Base-by-base conservation (phyloP, 805 yeast species). In the Candida sithepensis region DNA sequence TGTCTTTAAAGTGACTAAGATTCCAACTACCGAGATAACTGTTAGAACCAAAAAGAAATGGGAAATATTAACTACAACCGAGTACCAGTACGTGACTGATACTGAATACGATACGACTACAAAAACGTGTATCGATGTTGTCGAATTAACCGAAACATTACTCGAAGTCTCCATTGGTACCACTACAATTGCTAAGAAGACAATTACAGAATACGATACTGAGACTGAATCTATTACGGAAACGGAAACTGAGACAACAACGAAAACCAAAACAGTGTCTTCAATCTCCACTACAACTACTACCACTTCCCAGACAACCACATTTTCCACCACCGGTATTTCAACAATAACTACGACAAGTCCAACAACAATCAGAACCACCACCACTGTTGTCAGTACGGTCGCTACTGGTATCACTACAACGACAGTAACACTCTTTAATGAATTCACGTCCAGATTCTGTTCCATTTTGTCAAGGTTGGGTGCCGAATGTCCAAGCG, bases 401-500 rank as follows among this genome's bases (percentile, higher is more conserved):
- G 40, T 43, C 9, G 33, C 39, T 14, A 44, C 51, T 10, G 42
- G n/a, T 13, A 51, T 49, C 4, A 43, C 44, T 14, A 47, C 50
- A 18, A 47, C 54, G 7, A 45, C 53, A 0, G 53, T 47, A 39
- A 51, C 56, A 2, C 24, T 42, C 34, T 30, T 51, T 22, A 51
- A 45, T 24, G 54, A 55, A 38, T 46, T 51, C 39, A 53, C 57
- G 2, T 53, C 59, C 3, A 44, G 59, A 20, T 53, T 53, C 40
- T 55, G 57, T 32, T 48, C 54, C 8, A 48, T 55, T 32, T 39
- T 53, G 42, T 47, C 54, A 20, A 46, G 55, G 14, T 30, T 55
- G 26, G 59, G 57, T 9, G 56, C 48, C 3, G 52, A 48, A 13
- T 55, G 57, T 42, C 55, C 58, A 20, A 39, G 49, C 22, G 18